Evolutionary conservation across 2,329 filamentous ascomycete species (phyloP), one percentile per base, ranked within the genome.

Genomic region (Alternaria novae-zelandiae): DNA sequence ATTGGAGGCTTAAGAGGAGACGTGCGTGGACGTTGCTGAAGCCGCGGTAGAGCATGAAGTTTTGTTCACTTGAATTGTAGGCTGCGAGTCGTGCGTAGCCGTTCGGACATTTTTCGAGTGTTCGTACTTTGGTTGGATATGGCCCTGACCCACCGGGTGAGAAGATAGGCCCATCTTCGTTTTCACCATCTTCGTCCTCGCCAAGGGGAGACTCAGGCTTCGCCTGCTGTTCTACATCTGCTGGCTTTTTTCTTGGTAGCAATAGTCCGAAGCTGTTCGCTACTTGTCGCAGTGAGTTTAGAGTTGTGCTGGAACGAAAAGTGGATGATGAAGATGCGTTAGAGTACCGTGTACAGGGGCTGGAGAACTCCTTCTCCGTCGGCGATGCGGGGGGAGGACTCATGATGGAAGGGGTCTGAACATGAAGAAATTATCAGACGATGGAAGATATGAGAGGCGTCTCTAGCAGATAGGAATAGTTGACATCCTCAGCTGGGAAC

Each of bases 11-110:
- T 2, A 73, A 59, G 4, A 78, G 60, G 0, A 78, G 30, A 2
- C 77, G 73, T 17, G 70, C 45, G 56, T 79, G 76, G 2, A 79
- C 55, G 57, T 72, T 73, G n/a, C 57, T 53, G 57, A 79, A 79
- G 8, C 70, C 61, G 13, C 77, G 68, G 64, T 78, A 79, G 8
- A 75, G 66, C 54, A 70, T 67, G 57, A 78, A 77, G 55, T 72
- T 74, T 5, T 63, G 66, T 36, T 79, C 76, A 49, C 74, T 74
- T 6, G 71, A 63, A 30, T 74, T 67, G 56, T 77, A 77, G 2
- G 68, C 67, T 9, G 77, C 74, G 2, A 78, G 58, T 4, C 62
- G 63, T 7, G 74, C 66, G 60, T 78, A 78, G 5, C 76, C 77
- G 17, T 68, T 30, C 8, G 73, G 70, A 30, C 61, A 70, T 10